Conservation (phyloP, 768 basidiomycete species). For the Cyclocybe aegerita region DNA sequence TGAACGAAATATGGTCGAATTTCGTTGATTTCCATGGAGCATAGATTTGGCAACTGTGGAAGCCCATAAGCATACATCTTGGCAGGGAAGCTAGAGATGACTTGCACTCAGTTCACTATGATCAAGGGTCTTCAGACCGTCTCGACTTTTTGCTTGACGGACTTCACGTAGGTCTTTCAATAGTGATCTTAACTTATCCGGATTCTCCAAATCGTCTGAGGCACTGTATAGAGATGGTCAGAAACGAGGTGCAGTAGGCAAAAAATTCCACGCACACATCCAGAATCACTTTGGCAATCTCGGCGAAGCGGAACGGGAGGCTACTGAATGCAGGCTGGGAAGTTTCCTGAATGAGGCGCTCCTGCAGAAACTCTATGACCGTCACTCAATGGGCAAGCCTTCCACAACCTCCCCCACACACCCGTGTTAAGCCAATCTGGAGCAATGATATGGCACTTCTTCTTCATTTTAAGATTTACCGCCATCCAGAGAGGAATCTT, state of each 20-base stretch:
- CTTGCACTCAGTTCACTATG: slow-evolving; percentile 79
- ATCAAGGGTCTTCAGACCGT: slow-evolving; percentile 79
- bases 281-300: slow-evolving; percentile 89
- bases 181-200: slow-evolving; percentile 81
- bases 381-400: neutral
- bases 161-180: slow-evolving; percentile 96
- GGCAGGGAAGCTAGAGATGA: slow-evolving; percentile 5
- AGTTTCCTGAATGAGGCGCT: slow-evolving; percentile 72
- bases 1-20: slow-evolving; percentile 86
- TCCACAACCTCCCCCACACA: slow-evolving; percentile 33
- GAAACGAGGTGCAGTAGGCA: neutral
- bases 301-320: slow-evolving; percentile 86
- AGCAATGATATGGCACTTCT: slow-evolving; percentile 89
- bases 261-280: slow-evolving; percentile 66
- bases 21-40: slow-evolving; percentile 92
- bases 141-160: slow-evolving; percentile 89
- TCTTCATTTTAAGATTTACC: slow-evolving; percentile 88
- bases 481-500: slow-evolving; percentile 97
- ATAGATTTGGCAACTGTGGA: slow-evolving; percentile 75
- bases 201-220: slow-evolving; percentile 82
- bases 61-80: neutral
- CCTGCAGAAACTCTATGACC: slow-evolving; percentile 76
- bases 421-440: slow-evolving; percentile 89
- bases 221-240: slow-evolving; percentile 50
- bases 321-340: slow-evolving; percentile 70